These are phyloP conservation scores for Lactifluus subvellereus DNA, from an alignment of 768 basidiomycete genomes.

Conservation along the genomic window DNA sequence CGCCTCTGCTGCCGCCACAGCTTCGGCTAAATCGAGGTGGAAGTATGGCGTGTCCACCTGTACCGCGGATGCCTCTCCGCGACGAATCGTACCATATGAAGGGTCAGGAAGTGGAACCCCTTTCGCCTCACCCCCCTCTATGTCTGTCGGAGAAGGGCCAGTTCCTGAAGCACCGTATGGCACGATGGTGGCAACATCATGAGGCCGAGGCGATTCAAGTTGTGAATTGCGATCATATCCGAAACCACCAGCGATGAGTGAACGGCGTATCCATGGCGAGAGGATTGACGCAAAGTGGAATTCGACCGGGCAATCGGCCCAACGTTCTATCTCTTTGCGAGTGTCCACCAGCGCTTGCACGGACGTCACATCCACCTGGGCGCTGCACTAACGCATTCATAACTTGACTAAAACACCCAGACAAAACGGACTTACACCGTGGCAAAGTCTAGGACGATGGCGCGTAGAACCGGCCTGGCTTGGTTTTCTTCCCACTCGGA, in stretches of 20 bases:
- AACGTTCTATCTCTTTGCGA: constrained; percentile 80
- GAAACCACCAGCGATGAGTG: constrained; percentile 85
- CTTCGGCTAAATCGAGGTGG: constrained; percentile 53
- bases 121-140: constrained; percentile 13
- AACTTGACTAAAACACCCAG: neutral
- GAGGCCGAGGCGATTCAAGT: constrained; percentile 29
- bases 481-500: constrained; percentile 47
- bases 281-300: constrained; percentile 94
- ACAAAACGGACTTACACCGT: constrained; percentile 48
- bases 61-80: constrained; percentile 32
- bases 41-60: constrained; percentile 71
- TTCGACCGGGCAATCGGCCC: constrained; percentile 73
- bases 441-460: constrained; percentile 89
- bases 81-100: constrained; percentile 16
- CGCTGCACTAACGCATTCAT: constrained; percentile 37
- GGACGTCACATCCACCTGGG: constrained; percentile 88
- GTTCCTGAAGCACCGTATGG: constrained; percentile 45
- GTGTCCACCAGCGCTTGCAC: constrained; percentile 89
- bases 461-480: constrained; percentile 63
- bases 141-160: constrained; percentile 26
- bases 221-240: constrained; percentile 55
- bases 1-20: constrained; percentile 30
- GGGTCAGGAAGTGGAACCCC: neutral
- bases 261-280: constrained; percentile 91
- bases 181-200: constrained; percentile 76